Evolutionary conservation across 2,329 filamentous ascomycete species (phyloP), one percentile per base, ranked within the genome.

Genomic region (Escovopsis weberi): DNA sequence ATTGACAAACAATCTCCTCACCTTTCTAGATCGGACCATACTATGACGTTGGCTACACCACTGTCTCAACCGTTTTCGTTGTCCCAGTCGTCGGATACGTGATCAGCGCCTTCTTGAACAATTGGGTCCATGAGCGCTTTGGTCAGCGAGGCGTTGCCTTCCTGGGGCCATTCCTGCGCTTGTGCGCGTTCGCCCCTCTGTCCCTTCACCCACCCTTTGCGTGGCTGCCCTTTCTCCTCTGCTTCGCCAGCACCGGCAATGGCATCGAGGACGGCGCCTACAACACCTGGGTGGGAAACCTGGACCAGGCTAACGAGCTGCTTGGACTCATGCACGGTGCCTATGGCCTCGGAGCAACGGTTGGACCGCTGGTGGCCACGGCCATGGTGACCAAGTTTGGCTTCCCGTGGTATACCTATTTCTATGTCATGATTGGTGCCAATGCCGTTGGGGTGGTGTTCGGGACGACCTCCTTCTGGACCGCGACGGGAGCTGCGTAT

Each of bases 291-390:
- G 58, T 75, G 18, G 84, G 84, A 10, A 81, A 79, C 51, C 83
- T 89, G 78, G 69, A 74, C 11, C 74, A 76, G 45, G 63, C 81
- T 7, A 87, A 88, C 55, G 78, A 87, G 54, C 64, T 89, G 1
- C 69, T 86, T 1, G 83, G 84, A 1, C 68, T 86, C 45, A 60
- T 88, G 26, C 82, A 87, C 55, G 80, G 74, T 1, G 74, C 74
- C 33, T 89, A 86, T 53, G 82, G 82, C 1, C 53, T 84, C 0
- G 84, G 84, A 0, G 84, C 78, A 1, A 79, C 80, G 0, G 63
- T 86, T 11, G 68, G 72, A 3, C 84, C 83, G 0, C 58, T 88
- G 6, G 69, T 86, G 45, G 82, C 82, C 2, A 86, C 84, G 0
- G 71, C 73, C 4, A 78, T 89, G 73, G 74, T 88, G 33, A 77